A percentile compares a stretch with the other conserved stretches of the same genome.
These are phyloP conservation scores for Wallacemonas collosoma DNA, from an alignment of 208 protist species.

Conservation along the genomic window DNA sequence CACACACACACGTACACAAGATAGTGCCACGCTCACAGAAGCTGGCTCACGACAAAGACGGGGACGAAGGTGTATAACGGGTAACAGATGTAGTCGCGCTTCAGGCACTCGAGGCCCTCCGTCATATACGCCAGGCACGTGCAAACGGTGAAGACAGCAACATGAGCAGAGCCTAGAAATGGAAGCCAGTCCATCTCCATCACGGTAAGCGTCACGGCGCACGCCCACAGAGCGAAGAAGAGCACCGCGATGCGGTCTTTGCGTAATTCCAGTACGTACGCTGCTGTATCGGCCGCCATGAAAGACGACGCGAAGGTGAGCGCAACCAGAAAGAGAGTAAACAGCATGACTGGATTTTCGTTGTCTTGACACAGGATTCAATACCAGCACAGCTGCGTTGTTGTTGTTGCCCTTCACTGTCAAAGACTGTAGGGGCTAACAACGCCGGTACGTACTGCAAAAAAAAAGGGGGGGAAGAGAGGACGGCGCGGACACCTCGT, in stretches of 20 bases:
- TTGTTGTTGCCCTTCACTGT: neutral
- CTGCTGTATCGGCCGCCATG: conserved; percentile 68
- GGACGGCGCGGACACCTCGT: no score
- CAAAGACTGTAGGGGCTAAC: neutral
- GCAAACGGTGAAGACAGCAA: conserved; percentile 33
- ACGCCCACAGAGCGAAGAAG: conserved; percentile 39
- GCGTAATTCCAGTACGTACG: conserved; percentile 36
- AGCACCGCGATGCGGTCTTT: conserved; percentile 27
- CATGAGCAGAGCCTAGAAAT: conserved; percentile 35
- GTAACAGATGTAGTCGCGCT: conserved; percentile 53
- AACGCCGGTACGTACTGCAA: neutral
- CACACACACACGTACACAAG: neutral
- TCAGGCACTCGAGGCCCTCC: conserved; percentile 18
- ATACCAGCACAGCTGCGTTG: no score
- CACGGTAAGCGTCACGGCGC: conserved; percentile 30
- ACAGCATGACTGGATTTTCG: neutral
- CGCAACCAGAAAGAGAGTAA: conserved; percentile 16
- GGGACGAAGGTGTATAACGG: conserved; percentile 56
- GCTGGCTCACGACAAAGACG: conserved; percentile 41
- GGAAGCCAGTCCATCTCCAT: conserved; percentile 50
- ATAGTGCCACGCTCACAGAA: conserved; percentile 26
- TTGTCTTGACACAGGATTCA: no score
- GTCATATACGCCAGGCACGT: conserved; percentile 17
- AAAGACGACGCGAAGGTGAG: conserved; percentile 71
- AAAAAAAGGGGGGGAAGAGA: no score